Base-by-base conservation (phyloP, 129 eudicot species). In the Pseudognaphalium luteoalbum region DNA sequence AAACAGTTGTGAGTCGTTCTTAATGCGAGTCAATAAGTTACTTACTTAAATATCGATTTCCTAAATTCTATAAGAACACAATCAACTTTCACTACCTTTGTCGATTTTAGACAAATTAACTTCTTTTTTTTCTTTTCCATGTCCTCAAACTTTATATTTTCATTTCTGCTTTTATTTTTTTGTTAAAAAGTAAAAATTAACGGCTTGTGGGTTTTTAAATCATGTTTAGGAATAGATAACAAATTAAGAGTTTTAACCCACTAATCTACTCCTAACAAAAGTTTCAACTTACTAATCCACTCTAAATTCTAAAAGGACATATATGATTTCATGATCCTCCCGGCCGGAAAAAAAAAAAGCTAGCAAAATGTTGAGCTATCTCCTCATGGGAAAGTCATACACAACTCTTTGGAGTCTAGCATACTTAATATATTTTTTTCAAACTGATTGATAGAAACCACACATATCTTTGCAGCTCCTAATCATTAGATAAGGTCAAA, bases 401-500 rank as follows among this genome's bases (percentile, higher is more conserved):
- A 74, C 74, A 73, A 80, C 79, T 80, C 61, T 61, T 68, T 41
- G 22, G 68, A 74, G 59, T 80, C 20, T 39, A 75, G 73, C 79
- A 67, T 39, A 74, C 65, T 73, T 66, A 0, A 16, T 66, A 0
- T 1, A 25, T 61, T 67, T 80, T 66, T 41, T 74, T 67, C 66
- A 17, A 68, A 67, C 57, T 34, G 41, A 68, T 21, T 80, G 80
- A 74, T 58, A 44, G 84, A 80, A 51, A 64, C 79, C 65, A 80
- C 70, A 80, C 73, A 79, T 14, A 17, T 41, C 57, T 80, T 39
- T 59, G 76, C 80, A 80, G 70, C 76, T 80, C 74, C 80, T 67
- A 80, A 80, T 80, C 76, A 80, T 80, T 80, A 73, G 80, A 80
- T 33, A 72, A 63, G 59, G 82, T 63, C 72, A 79, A 65, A 72